These are phyloP conservation scores for Coix lacrymajobi DNA, from an alignment of 176 grass and related monocot species.

Conservation along the genomic window DNA sequence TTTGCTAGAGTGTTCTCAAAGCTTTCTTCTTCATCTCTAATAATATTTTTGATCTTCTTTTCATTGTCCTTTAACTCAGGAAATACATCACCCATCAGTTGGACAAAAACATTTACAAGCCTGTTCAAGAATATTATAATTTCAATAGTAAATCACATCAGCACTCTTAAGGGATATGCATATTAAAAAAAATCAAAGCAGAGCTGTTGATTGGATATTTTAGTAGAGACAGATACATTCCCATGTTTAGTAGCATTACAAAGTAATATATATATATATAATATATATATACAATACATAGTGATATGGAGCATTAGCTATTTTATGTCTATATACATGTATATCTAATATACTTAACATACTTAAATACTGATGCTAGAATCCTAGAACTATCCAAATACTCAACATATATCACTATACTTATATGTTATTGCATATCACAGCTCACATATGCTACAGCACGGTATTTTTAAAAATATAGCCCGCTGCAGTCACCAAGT, in stretches of 20 bases:
- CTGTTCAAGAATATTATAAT: slow-evolving; percentile 35
- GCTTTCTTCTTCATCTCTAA: slow-evolving; percentile 92
- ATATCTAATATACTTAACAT: neutral
- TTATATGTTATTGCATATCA: neutral
- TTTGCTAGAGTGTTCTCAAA: slow-evolving; percentile 94
- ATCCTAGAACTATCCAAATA: neutral
- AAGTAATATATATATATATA: neutral
- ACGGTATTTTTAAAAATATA: neutral
- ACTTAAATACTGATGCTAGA: neutral
- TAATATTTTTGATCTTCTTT: slow-evolving; percentile 77
- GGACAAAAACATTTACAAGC: slow-evolving; percentile 78
- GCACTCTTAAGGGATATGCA: neutral
- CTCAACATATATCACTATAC: neutral
- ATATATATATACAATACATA: neutral
- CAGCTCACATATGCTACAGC: neutral
- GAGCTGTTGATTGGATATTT: neutral
- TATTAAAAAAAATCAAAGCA: neutral
- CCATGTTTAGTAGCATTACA: neutral
- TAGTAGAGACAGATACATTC: neutral
- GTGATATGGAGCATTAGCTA: neutral
- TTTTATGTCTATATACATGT: neutral
- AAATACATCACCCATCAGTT: slow-evolving; percentile 84
- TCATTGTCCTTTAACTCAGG: slow-evolving; percentile 74
- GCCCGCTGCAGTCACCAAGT: too few relatives aligned
- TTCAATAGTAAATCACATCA: neutral